Conservation (phyloP, 768 basidiomycete species). For the Daedaleopsis nitida region DNA sequence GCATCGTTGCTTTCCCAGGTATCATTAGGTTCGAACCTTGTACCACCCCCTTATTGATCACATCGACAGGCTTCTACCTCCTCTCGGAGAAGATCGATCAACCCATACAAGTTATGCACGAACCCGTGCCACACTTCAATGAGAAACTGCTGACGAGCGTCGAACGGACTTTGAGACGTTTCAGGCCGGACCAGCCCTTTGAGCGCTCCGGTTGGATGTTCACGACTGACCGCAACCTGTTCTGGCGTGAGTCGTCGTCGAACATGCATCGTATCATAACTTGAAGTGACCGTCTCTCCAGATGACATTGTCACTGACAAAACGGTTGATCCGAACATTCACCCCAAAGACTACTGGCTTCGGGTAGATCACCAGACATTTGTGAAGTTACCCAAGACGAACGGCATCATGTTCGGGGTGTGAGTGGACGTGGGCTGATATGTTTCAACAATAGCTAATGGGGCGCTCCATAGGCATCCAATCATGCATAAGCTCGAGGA, state of each 20-base stretch:
- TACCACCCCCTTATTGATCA: background rate
- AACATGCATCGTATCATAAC: background rate
- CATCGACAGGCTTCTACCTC: conserved; percentile 34
- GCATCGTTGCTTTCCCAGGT: conserved; percentile 38
- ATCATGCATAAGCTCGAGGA: conserved; percentile 34
- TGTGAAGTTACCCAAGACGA: conserved; percentile 36
- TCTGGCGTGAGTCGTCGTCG: conserved; percentile 27
- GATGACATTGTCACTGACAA: conserved; percentile 27
- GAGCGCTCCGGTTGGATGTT: conserved; percentile 40
- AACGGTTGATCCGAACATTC: conserved; percentile 18
- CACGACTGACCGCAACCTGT: conserved; percentile 33
- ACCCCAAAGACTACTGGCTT: conserved; percentile 35
- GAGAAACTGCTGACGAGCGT: conserved; percentile 37
- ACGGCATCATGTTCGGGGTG: conserved; percentile 39
- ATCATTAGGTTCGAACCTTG: no score
- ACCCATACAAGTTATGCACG: conserved; percentile 31
- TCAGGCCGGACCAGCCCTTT: conserved; percentile 36
- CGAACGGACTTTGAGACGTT: conserved; percentile 39
- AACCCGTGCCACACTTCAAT: conserved; percentile 38
- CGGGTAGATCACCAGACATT: conserved; percentile 40
- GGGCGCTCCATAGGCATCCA: conserved; percentile 27
- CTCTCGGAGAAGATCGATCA: conserved; percentile 35
- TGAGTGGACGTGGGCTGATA: background rate
- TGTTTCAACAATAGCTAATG: background rate
- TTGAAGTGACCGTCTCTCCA: background rate